phyloP scores from a whole-genome alignment of 2,329 filamentous ascomycete species.

The Amauroascus niger region DNA sequence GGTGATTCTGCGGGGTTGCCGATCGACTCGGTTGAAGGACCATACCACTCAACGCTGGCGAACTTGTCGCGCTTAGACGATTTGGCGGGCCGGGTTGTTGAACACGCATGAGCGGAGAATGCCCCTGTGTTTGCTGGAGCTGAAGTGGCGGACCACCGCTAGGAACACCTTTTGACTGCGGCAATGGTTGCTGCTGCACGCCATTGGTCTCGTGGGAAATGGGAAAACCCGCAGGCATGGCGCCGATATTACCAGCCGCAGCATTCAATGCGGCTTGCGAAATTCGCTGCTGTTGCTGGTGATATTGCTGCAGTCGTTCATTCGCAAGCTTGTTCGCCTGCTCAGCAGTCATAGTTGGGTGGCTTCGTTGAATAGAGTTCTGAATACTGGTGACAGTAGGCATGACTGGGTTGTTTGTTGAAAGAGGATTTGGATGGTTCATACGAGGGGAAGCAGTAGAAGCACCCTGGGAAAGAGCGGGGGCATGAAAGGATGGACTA shows the following conservation, averaged over 20 bases:
- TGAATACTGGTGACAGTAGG: constrained; percentile 47
- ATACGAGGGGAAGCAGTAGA: constrained; percentile 41
- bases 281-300: constrained; percentile 38
- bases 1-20: constrained; percentile 40
- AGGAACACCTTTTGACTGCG: constrained; percentile 25
- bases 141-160: constrained; percentile 34
- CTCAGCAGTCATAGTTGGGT: constrained; percentile 45
- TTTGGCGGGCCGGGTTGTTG: constrained; percentile 39
- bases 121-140: constrained; percentile 41
- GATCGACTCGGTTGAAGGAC: constrained; percentile 36
- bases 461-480: constrained; percentile 30
- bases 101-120: constrained; percentile 46
- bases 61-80: constrained; percentile 32
- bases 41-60: constrained; percentile 38
- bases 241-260: constrained; percentile 39
- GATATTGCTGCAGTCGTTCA: constrained; percentile 42
- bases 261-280: constrained; percentile 46
- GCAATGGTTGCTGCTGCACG: constrained; percentile 20
- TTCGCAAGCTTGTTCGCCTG: constrained; percentile 46
- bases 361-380: constrained; percentile 43
- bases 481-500: constrained; percentile 37
- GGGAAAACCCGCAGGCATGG: constrained; percentile 34
- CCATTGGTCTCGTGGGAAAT: constrained; percentile 31
- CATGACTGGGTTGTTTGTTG: constrained; percentile 40
- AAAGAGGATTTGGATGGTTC: constrained; percentile 42